Evolutionary conservation across 257 asterid genomes (phyloP), one percentile per base, ranked within the genome.

Genomic region (Scutellaria barbata): DNA sequence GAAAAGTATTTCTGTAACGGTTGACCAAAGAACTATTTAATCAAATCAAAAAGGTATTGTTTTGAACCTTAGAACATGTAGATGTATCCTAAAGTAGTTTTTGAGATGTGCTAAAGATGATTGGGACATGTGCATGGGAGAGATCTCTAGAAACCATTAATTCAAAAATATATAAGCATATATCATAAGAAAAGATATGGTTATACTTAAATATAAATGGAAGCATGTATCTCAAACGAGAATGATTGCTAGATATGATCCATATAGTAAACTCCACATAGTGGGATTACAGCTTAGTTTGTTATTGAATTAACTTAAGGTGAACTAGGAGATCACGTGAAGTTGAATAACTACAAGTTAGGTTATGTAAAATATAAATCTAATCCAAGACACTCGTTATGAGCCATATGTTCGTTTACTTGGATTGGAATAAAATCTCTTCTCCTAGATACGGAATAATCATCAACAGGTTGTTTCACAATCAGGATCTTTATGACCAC

Each of bases 401-500:
- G 10, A 63, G 42, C n/a, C 5, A 6, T 18, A 17, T 7, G 37
- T 63, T 43, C 11, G 53, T 35, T 53, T 53, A 53, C 17, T 22
- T 20, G 25, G 55, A 7, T 45, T 43, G n/a, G 37, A 48, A 63
- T 43, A 18, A 63, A 20, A 0, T 18, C 41, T 22, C 42, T 13
- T 12, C 69, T 42, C 12, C 2, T 43, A n/a, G 22, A 9, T 5
- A 63, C 52, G 43, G 25, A 47, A 56, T 42, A 46, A 39, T 22
- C 42, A 55, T 40, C 65, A 22, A 55, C 35, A 20, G 42, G 40
- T 41, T 14, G 35, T 10, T 56, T 48, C 6, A 46, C 37, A 54
- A 42, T 48, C 41, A 42, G 61, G 50, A 74, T 64, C 39, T 66
- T 57, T 14, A 57, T 13, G 45, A 43, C 33, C 68, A 14, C 50